Base-by-base conservation (phyloP, 1,284 basidiomycete species). In the Veloboletus limbatus region DNA sequence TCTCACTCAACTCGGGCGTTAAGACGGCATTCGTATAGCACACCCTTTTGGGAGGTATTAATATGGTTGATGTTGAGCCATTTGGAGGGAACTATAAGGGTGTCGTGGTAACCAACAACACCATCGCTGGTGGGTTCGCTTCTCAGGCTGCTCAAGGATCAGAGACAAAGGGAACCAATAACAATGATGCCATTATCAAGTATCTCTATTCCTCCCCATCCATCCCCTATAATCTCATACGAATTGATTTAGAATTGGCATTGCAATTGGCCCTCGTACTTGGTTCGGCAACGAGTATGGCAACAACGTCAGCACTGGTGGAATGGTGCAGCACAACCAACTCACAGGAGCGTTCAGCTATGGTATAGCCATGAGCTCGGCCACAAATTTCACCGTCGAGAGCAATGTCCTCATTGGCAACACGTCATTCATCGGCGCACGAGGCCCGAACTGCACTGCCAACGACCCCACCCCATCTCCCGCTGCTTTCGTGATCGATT, bases 21-120 rank as follows among this genome's bases (percentile, higher is more conserved):
- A 26, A 43, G 10, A 25, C 6, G 21, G 13, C n/a, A 2, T 26
- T 43, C 3, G 18, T 37, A 4, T 45, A 87, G 84, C 70, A 80
- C 54, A 87, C 84, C 1, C 69, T 85, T 2, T 72, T 91, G 11
- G 88, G 88, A 30, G 88, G 89, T 13, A 89, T 92, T 54, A 88
- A 88, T 56, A 63, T 92, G 74, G 91, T 93, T 10, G 89, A 93
- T 59, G 81, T 82, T 47, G 59, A 72, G 5, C 89, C 92, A 0
- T 92, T 77, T 71, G 59, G 60, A n/a, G 91, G 90, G 0, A 72
- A 89, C 62, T 94, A 78, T 62, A 75, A 75, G 0, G 75, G 78
- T 30, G 83, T 82, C 8, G 66, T 87, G 22, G 87, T 93, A 13
- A 76, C 74, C 39, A 76, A 85, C 60, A 94, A 94, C 60, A 74